Evolutionary conservation across 106 monocot genomes (phyloP), one percentile per base, ranked within the genome.

Genomic region (Triglochin maritima): DNA sequence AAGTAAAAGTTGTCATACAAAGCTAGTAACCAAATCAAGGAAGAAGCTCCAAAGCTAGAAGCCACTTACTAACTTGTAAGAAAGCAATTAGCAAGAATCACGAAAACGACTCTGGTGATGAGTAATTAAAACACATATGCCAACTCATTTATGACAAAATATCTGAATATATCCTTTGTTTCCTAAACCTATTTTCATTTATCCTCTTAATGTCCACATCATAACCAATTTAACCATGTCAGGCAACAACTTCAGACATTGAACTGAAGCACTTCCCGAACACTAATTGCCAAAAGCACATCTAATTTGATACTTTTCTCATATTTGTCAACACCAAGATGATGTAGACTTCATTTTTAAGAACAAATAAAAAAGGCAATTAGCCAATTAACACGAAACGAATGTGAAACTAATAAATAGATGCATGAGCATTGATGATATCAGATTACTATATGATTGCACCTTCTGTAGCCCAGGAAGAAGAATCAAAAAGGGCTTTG

Each of bases 401-500:
- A 64, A 63, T 47, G 2, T 12, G 15, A 64, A 14, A 64, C 12
- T 47, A 29, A 46, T 9, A 43, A 14, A 15, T 15, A 44, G 44
- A 49, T n/a, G 13, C 7, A 10, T 48, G 48, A 13, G 63, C 11
- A 51, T 9, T 50, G 7, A 17, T 49, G 2, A 49, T 16, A 6
- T 42, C 17, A 61, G 6, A 64, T 44, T 62, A 9, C 41, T 46
- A 4, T 5, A 49, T 49, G 17, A 17, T 49, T 29, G 3, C 47
- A 87, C 87, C 82, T 79, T 87, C 77, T 46, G 68, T 71, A 61
- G 81, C 64, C 85, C 87, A 91, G 44, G 84, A 71, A 76, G 88
- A 91, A 73, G 72, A 76, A 46, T 98, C 96, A 79, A 88, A 98
- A 65, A 98, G 76, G 50, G 96, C 96, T 58, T 91, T 91, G 8